A percentile compares a stretch with the other conserved stretches of the same genome.
phyloP scores from a whole-genome alignment of 805 yeast species.

The Cyberlindnera euphorbiae region DNA sequence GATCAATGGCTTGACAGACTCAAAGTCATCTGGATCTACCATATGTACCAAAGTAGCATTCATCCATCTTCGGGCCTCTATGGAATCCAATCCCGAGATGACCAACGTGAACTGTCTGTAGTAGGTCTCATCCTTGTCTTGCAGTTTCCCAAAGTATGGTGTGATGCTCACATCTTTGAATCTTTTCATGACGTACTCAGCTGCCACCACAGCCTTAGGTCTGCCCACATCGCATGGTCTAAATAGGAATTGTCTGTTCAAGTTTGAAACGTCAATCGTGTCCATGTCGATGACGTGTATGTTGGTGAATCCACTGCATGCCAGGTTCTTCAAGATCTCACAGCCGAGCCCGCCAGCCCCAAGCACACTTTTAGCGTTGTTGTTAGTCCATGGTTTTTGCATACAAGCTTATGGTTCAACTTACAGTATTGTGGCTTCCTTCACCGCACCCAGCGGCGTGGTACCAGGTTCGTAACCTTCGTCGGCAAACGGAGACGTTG shows the following conservation, averaged over 20 bases:
- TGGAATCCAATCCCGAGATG: slow-evolving; percentile 83
- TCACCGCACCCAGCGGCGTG: slow-evolving; percentile 22
- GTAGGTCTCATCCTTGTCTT: slow-evolving; percentile 55
- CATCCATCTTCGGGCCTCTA: slow-evolving; percentile 89
- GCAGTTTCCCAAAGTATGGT: slow-evolving; percentile 63
- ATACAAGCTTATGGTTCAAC: too few relatives aligned
- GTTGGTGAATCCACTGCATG: slow-evolving; percentile 67
- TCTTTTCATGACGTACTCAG: slow-evolving; percentile 47
- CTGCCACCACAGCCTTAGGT: slow-evolving; percentile 78
- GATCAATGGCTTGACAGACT: slow-evolving; percentile 57
- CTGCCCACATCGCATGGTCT: slow-evolving; percentile 76
- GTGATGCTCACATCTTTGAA: slow-evolving; percentile 42
- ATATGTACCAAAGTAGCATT: slow-evolving; percentile 63
- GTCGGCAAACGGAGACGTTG: slow-evolving; percentile 31
- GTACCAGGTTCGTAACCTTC: slow-evolving; percentile 33
- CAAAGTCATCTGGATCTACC: slow-evolving; percentile 48
- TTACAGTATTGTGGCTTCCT: slow-evolving; percentile 29
- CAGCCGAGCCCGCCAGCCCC: slow-evolving; percentile 98
- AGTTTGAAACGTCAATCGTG: slow-evolving; percentile 84
- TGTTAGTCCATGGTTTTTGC: slow-evolving; percentile 8
- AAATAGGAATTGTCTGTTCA: slow-evolving; percentile 88
- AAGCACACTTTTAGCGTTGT: slow-evolving; percentile 42
- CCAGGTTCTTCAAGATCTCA: slow-evolving; percentile 75
- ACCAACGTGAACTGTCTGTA: slow-evolving; percentile 67
- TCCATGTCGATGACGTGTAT: slow-evolving; percentile 88